Conservation (phyloP, 148 eudicot genomes). For the Salicornia ramosissima region DNA sequence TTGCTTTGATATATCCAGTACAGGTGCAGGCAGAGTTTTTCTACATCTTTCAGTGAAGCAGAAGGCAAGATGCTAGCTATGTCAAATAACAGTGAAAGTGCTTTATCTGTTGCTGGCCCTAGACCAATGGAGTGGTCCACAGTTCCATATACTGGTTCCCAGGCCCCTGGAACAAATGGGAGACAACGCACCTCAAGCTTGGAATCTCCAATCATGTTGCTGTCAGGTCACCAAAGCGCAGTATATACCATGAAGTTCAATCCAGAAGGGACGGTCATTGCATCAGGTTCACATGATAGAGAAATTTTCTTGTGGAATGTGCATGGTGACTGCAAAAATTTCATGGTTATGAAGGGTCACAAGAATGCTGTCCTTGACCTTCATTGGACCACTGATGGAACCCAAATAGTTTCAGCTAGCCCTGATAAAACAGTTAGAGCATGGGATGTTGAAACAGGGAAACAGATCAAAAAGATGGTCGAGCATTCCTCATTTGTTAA, state of each 20-base stretch:
- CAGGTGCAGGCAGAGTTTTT: background rate
- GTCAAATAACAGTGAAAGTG: conserved; percentile 47
- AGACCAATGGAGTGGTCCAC: conserved; percentile 86
- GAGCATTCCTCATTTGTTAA: conserved; percentile 87
- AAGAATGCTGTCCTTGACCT: conserved; percentile 93
- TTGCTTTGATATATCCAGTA: background rate
- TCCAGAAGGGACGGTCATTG: conserved; percentile 75
- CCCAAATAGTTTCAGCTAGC: conserved; percentile 82
- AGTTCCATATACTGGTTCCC: conserved; percentile 47
- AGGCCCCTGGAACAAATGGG: conserved; percentile 63
- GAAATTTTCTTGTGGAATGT: conserved; percentile 71
- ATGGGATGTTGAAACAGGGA: conserved; percentile 95
- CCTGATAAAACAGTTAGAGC: conserved; percentile 91
- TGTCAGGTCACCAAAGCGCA: conserved; percentile 88
- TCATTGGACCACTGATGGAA: conserved; percentile 91
- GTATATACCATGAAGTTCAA: conserved; percentile 91
- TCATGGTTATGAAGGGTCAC: conserved; percentile 83
- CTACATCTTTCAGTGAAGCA: background rate
- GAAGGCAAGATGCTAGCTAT: conserved; percentile 53
- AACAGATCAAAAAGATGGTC: conserved; percentile 87
- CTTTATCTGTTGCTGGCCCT: conserved; percentile 74
- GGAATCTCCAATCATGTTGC: conserved; percentile 90
- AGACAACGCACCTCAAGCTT: conserved; percentile 79
- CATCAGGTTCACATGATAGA: conserved; percentile 91
- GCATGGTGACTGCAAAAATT: conserved; percentile 49